A percentile compares a stretch with the other conserved stretches of the same genome.
Evolutionary conservation across 208 protist genomes (phyloP).

Genomic region (Leishmania guyanensis): DNA sequence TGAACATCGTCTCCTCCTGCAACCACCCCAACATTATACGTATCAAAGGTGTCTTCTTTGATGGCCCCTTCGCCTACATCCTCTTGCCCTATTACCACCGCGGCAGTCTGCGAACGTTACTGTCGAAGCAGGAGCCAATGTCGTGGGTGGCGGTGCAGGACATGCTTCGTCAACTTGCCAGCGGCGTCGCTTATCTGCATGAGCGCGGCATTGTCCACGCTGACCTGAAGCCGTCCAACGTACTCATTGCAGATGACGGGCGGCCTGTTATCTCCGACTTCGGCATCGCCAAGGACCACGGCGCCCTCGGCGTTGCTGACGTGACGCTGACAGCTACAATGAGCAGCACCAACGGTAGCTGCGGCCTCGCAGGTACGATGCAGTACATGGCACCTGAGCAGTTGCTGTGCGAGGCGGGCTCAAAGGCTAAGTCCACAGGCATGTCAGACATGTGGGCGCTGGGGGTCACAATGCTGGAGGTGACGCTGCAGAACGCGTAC

Average conservation of each 20-base stretch:
- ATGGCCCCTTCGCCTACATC: conserved; percentile 72
- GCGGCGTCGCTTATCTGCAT: conserved; percentile 72
- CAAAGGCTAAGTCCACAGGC: conserved; percentile 28
- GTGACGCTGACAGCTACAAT: conserved; percentile 43
- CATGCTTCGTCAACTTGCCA: conserved; percentile 66
- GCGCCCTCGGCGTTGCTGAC: conserved; percentile 39
- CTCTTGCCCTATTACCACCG: conserved; percentile 60
- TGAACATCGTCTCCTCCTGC: conserved; percentile 57
- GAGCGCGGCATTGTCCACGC: conserved; percentile 76
- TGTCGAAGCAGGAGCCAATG: conserved; percentile 45
- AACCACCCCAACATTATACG: conserved; percentile 70
- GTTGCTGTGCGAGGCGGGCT: conserved; percentile 30
- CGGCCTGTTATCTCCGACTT: conserved; percentile 81
- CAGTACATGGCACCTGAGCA: conserved; percentile 76
- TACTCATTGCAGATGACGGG: conserved; percentile 69
- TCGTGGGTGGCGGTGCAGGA: conserved; percentile 58
- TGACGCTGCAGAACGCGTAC: conserved; percentile 60
- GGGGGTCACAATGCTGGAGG: conserved; percentile 59
- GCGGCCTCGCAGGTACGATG: conserved; percentile 35
- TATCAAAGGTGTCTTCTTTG: conserved; percentile 80
- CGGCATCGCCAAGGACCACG: conserved; percentile 67
- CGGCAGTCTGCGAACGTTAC: conserved; percentile 42
- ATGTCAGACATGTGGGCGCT: conserved; percentile 67
- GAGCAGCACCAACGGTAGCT: conserved; percentile 23
- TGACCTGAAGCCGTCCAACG: conserved; percentile 79